Evolutionary conservation across 331 rosid genomes (phyloP).

Genomic region (Stylosanthes scabra): DNA sequence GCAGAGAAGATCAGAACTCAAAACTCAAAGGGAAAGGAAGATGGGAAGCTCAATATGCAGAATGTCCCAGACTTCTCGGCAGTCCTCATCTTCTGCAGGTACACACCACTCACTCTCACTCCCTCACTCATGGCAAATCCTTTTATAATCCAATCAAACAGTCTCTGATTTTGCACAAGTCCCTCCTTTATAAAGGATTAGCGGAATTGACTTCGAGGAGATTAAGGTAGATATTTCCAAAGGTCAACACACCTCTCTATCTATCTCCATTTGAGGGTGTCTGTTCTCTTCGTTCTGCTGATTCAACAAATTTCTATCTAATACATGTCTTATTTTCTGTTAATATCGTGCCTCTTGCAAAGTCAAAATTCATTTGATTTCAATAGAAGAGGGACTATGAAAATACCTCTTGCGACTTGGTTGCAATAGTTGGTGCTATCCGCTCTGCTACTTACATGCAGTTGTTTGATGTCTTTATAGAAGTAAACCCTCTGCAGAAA

Average conservation of each 20-base stretch:
- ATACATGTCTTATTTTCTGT: too few species aligned
- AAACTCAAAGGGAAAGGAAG: too few species aligned
- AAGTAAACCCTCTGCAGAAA: conserved; percentile 74
- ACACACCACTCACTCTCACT: too few species aligned
- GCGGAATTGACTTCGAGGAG: conserved; percentile 75
- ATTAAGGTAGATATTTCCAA: conserved; percentile 61
- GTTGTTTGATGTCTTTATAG: conserved; percentile 43
- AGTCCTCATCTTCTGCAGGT: too few species aligned
- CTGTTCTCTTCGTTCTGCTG: neutral
- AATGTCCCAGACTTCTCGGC: too few species aligned
- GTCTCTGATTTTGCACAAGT: neutral
- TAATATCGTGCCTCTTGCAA: too few species aligned
- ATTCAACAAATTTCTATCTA: neutral
- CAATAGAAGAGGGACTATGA: conserved; percentile 9
- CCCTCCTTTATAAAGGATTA: conserved; percentile 47
- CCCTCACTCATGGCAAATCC: too few species aligned
- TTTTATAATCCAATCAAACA: too few species aligned
- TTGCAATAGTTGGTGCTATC: neutral
- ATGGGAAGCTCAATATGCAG: too few species aligned
- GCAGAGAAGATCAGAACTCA: too few species aligned
- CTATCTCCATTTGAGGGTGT: neutral
- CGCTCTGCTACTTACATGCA: conserved; percentile 14
- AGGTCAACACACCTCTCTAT: conserved; percentile 62
- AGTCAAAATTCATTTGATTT: neutral
- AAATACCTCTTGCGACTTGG: neutral